These are phyloP conservation scores for Kazachstania psychrophila DNA, from an alignment of 805 yeast species.

Conservation along the genomic window DNA sequence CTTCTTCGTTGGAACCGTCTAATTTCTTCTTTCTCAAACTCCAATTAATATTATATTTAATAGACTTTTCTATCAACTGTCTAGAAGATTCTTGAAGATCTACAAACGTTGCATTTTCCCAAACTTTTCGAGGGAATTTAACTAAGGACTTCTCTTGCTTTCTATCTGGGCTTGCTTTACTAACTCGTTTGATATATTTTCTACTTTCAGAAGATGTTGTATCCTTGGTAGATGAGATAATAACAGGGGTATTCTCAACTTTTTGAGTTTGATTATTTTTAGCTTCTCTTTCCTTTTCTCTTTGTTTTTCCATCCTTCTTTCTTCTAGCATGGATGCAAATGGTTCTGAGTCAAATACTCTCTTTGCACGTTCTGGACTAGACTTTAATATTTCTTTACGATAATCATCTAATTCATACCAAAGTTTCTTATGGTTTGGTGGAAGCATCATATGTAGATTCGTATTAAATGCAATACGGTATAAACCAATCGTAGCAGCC, in stretches of 20 bases:
- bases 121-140: slow-evolving; percentile 42
- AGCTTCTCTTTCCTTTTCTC: slow-evolving; percentile 39
- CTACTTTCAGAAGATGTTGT: background rate
- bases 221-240: slow-evolving; percentile 27
- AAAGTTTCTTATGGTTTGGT: slow-evolving; percentile 63
- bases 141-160: slow-evolving; percentile 12
- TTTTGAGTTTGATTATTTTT: slow-evolving; percentile 43
- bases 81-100: slow-evolving; percentile 60
- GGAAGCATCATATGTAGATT: slow-evolving; percentile 85
- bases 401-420: slow-evolving; percentile 62
- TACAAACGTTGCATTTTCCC: slow-evolving; percentile 63
- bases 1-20: slow-evolving; percentile 4
- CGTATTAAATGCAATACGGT: slow-evolving; percentile 68
- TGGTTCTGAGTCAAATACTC: slow-evolving; percentile 62
- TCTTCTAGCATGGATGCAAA: slow-evolving; percentile 58
- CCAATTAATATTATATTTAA: slow-evolving; percentile 54
- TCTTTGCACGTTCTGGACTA: slow-evolving; percentile 40
- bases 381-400: slow-evolving; percentile 41
- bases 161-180: background rate
- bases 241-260: slow-evolving; percentile 38
- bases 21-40: slow-evolving; percentile 11
- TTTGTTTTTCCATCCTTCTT: slow-evolving; percentile 36
- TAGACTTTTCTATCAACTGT: slow-evolving; percentile 49
- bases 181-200: background rate
- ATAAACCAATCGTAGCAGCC: slow-evolving; percentile 83